phyloP scores from a whole-genome alignment of 73 alveolate genomes.

The Paramecium bursaria region DNA sequence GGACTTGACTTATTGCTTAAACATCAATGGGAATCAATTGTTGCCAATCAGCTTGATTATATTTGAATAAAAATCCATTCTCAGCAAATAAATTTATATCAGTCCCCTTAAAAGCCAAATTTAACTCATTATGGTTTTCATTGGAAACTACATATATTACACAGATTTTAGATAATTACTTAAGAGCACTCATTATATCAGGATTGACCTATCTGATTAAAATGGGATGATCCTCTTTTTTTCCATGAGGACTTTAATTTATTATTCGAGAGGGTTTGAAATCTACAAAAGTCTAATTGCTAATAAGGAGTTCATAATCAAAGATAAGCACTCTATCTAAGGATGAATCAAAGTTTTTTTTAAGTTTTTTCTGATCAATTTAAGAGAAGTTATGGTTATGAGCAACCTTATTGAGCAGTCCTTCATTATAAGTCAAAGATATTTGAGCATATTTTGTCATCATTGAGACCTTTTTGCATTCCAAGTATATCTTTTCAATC shows the following conservation, averaged over 20 bases:
- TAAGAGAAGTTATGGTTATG: conserved; percentile 14
- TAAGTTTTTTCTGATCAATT: background rate
- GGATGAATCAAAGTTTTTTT: background rate
- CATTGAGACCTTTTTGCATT: conserved; percentile 7
- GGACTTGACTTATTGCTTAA: background rate
- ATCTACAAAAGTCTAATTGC: conserved; percentile 1
- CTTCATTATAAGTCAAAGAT: background rate
- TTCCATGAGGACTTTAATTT: conserved; percentile 30
- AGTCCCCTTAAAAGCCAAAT: background rate
- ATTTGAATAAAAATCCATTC: conserved; percentile 16
- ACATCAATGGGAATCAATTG: background rate
- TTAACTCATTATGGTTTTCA: conserved; percentile 34
- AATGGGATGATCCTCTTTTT: conserved; percentile 9
- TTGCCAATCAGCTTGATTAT: background rate
- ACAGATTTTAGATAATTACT: background rate
- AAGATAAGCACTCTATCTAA: background rate
- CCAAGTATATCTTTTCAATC: conserved; percentile 36
- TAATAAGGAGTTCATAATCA: conserved; percentile 21
- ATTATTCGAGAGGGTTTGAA: conserved; percentile 9
- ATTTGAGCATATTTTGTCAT: conserved; percentile 37
- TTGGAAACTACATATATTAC: conserved; percentile 17
- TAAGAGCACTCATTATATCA: background rate
- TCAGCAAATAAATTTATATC: conserved; percentile 47
- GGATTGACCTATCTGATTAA: conserved; percentile 16
- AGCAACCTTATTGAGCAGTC: conserved; percentile 14